Percentiles rank a stretch among this genome's conserved stretches.
These are phyloP conservation scores for Penicillium parvum DNA, from an alignment of 495 filamentous ascomycete genomes.

Conservation along the genomic window DNA sequence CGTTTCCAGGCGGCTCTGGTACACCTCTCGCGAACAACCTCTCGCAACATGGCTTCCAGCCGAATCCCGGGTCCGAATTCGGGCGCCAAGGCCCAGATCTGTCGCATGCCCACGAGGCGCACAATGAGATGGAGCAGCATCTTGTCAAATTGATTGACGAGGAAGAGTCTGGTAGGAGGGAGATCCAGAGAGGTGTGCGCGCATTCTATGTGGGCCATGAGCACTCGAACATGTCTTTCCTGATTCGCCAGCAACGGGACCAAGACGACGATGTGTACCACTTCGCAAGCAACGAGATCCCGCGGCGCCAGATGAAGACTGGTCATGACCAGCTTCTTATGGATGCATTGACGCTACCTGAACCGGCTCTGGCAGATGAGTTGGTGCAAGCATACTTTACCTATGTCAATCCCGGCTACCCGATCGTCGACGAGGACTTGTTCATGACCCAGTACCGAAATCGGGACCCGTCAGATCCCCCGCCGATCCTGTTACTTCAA, in stretches of 20 bases:
- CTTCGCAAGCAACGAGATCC: constrained; percentile 46
- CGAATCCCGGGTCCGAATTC: constrained; percentile 24
- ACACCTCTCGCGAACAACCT: constrained; percentile 16
- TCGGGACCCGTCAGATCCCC: constrained; percentile 41
- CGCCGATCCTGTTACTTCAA: constrained; percentile 43
- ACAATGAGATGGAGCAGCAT: constrained; percentile 39
- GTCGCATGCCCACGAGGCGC: constrained; percentile 31
- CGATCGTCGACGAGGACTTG: constrained; percentile 43
- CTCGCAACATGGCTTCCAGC: constrained; percentile 20
- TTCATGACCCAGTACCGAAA: constrained; percentile 48
- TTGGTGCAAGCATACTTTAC: constrained; percentile 46
- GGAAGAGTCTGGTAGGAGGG: constrained; percentile 37
- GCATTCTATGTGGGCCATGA: constrained; percentile 49
- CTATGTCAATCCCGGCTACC: constrained; percentile 42
- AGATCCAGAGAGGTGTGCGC: constrained; percentile 44
- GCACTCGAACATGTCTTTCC: constrained; percentile 49
- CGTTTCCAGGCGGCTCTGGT: constrained; percentile 24
- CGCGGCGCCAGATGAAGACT: constrained; percentile 40
- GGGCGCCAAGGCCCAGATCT: constrained; percentile 27
- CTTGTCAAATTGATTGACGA: constrained; percentile 46
- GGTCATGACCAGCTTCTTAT: constrained; percentile 46
- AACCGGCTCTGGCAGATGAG: constrained; percentile 42
- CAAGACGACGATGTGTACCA: constrained; percentile 45
- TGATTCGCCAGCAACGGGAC: constrained; percentile 46
- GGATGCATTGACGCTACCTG: constrained; percentile 45